A percentile compares a stretch with the other conserved stretches of the same genome.
Conservation (phyloP, 2,329 filamentous ascomycete species). For the Colletotrichum tabaci region DNA sequence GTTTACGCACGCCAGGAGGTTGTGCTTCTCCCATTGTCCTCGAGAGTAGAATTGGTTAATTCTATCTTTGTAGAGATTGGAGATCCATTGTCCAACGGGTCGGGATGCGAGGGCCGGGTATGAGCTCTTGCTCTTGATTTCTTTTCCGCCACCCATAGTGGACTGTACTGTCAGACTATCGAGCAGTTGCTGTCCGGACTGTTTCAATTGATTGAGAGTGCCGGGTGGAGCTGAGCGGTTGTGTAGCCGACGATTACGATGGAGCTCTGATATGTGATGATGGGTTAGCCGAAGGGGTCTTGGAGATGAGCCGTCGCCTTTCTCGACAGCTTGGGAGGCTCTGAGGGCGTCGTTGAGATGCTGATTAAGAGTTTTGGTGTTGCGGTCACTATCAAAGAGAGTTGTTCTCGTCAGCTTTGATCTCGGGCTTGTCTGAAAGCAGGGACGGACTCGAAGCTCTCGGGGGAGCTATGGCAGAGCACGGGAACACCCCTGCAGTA, state of each 20-base stretch:
- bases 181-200: constrained; percentile 16
- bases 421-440: constrained; percentile 26
- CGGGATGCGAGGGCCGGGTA: constrained; percentile 67
- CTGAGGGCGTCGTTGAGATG: constrained; percentile 33
- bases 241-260: constrained; percentile 44
- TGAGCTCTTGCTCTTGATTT: constrained; percentile 61
- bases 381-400: constrained; percentile 16
- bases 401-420: constrained; percentile 35
- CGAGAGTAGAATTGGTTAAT: constrained; percentile 84
- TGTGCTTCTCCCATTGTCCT: constrained; percentile 84
- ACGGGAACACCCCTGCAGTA: constrained; percentile 40
- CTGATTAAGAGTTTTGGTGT: constrained; percentile 31
- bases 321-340: constrained; percentile 25
- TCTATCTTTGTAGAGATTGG: constrained; percentile 86
- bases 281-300: constrained; percentile 2
- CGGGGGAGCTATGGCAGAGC: constrained; percentile 40
- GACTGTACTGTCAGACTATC: constrained; percentile 27
- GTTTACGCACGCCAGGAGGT: constrained; percentile 76
- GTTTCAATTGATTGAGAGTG: constrained; percentile 36
- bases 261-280: constrained; percentile 35
- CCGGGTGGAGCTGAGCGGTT: constrained; percentile 55
- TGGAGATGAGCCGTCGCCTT: constrained; percentile 9
- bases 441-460: constrained; percentile 40
- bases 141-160: constrained; percentile 67
- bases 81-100: constrained; percentile 84